Evolutionary conservation across 2,329 filamentous ascomycete species (phyloP), one percentile per base, ranked within the genome.

Genomic region (Fonsecaea pedrosoi): DNA sequence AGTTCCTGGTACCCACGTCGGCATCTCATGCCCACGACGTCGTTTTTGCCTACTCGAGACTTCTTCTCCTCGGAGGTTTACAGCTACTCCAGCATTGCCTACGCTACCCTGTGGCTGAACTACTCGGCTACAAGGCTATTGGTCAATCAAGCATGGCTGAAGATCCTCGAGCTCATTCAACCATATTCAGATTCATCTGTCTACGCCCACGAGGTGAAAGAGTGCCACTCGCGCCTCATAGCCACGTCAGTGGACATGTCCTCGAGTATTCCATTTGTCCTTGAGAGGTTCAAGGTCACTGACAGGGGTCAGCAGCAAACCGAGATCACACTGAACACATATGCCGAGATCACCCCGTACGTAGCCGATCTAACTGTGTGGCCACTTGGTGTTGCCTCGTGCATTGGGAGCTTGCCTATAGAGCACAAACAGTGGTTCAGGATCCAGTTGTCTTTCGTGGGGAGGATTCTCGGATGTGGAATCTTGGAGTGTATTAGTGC

Each of bases 41-140:
- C 37, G 25, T 32, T 60, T 1, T 68, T 56, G 15, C 69, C 68
- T 0, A 71, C 38, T 35, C 34, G 21, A 40, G 53, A 73, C 37
- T 71, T 75, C 57, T 74, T 69, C 64, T 73, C 74, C 25, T 38
- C 72, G 15, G 67, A 25, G 48, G 70, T 75, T 25, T 74, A 73
- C 63, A 73, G 50, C 35, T 76, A 72, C 63, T 54, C 64, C 13
- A 73, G 65, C 34, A 65, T 66, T 30, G 64, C 58, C 25, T 67
- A 74, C 62, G 72, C 74, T 5, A 56, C 71, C 10, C 55, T 72
- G 1, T 77, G 75, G 74, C 60, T 50, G 15, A 67, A 69, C n/a
- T 74, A 75, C 64, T 75, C 69, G 53, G 56, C 73, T n/a, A 71
- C 65, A 6, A 67, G 67, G 55, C 70, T 76, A 65, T 71, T 76